These are phyloP conservation scores for Phytophthora chlamydospora DNA, from an alignment of 352 stramenopile genomes.

Conservation along the genomic window DNA sequence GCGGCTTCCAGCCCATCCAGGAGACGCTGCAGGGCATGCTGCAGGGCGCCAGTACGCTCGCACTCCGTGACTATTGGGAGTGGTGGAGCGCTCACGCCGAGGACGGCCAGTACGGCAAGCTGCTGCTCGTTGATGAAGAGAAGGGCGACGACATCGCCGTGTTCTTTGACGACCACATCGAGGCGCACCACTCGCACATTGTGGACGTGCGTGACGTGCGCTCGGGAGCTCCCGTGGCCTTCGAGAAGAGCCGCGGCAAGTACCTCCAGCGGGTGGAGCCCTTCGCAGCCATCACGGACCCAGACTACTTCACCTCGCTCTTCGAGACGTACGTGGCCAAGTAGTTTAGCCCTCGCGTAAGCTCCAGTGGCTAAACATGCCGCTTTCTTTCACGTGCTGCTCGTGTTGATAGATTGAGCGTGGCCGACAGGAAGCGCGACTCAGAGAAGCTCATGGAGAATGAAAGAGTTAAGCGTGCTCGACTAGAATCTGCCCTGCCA, in stretches of 20 bases:
- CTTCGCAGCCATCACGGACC: slow-evolving; percentile 80
- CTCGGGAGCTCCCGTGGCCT: slow-evolving; percentile 58
- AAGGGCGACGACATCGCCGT: slow-evolving; percentile 31
- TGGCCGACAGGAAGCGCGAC: no score
- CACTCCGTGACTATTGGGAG: slow-evolving; percentile 86
- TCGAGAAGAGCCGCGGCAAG: slow-evolving; percentile 52
- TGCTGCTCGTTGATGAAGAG: slow-evolving; percentile 59
- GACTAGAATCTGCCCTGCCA: background rate
- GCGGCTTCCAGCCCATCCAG: slow-evolving; percentile 61
- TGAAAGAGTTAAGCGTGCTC: background rate
- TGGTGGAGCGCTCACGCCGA: slow-evolving; percentile 87
- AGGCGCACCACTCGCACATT: slow-evolving; percentile 76
- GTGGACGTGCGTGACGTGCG: slow-evolving; percentile 73
- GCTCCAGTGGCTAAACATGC: no score
- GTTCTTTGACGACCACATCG: slow-evolving; percentile 87
- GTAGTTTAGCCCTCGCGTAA: background rate
- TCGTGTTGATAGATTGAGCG: no score
- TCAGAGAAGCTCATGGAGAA: no score
- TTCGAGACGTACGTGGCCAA: slow-evolving; percentile 40
- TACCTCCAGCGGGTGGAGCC: slow-evolving; percentile 81
- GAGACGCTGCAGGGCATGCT: slow-evolving; percentile 46
- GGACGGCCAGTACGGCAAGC: slow-evolving; percentile 74
- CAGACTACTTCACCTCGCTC: slow-evolving; percentile 72
- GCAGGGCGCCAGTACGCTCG: slow-evolving; percentile 46
- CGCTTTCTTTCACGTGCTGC: no score